These are phyloP conservation scores for Phyllosticta ampelicida DNA, from an alignment of 2,329 filamentous ascomycete genomes.

Conservation along the genomic window DNA sequence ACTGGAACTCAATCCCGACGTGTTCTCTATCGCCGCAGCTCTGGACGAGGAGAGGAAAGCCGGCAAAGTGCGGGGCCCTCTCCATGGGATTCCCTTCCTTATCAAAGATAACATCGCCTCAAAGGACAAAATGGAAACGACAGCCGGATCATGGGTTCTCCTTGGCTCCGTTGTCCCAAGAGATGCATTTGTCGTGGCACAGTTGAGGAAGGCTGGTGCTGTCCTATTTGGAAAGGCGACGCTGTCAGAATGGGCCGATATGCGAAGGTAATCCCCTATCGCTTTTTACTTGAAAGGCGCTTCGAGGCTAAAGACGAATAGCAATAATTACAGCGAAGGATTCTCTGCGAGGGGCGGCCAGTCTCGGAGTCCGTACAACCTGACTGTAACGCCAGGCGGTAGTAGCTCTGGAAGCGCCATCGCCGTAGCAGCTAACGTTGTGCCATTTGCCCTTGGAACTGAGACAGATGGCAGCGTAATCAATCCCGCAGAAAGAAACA, in stretches of 20 bases:
- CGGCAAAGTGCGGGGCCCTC: constrained; percentile 49
- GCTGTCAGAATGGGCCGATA: constrained; percentile 64
- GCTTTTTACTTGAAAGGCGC: constrained; percentile 47
- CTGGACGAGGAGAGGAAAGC: constrained; percentile 50
- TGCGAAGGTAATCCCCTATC: constrained; percentile 39
- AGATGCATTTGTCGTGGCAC: constrained; percentile 54
- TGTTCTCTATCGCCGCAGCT: constrained; percentile 47
- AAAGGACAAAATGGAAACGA: constrained; percentile 62
- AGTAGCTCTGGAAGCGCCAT: constrained; percentile 56
- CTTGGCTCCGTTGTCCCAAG: constrained; percentile 54
- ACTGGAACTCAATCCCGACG: constrained; percentile 59
- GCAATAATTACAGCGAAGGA: constrained; percentile 24
- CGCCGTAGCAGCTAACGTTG: constrained; percentile 52
- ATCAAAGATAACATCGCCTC: constrained; percentile 51
- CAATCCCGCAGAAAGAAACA: constrained; percentile 58
- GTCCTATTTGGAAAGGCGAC: constrained; percentile 61
- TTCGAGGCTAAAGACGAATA: constrained; percentile 2
- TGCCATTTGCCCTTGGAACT: constrained; percentile 57
- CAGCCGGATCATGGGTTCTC: constrained; percentile 58
- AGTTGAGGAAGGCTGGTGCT: constrained; percentile 54
- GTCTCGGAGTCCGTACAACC: constrained; percentile 47
- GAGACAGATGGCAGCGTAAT: constrained; percentile 64
- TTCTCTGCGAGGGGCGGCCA: constrained; percentile 25
- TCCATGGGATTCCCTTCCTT: constrained; percentile 66
- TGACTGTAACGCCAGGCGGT: constrained; percentile 57